Conservation (phyloP, 495 filamentous ascomycete species). For the Tuber borchii region DNA sequence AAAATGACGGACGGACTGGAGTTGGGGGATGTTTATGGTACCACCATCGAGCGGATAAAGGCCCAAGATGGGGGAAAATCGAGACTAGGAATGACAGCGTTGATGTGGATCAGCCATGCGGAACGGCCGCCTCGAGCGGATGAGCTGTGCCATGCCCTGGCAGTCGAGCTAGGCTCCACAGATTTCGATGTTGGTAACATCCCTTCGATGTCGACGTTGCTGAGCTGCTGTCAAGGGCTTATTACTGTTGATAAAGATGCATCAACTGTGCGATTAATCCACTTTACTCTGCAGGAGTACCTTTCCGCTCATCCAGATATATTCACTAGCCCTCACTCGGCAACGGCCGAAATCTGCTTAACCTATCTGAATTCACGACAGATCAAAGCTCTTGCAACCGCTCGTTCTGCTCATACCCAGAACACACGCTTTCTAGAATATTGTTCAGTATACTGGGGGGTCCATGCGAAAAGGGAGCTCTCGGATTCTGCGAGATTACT, state of each 20-base stretch:
- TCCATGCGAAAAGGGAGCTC: background rate
- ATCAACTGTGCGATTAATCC: no score
- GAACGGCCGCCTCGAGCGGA: no score
- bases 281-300: background rate
- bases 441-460: background rate
- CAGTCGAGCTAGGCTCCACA: no score
- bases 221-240: no score
- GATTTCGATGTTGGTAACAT: no score
- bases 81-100: background rate
- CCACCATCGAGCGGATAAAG: background rate
- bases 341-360: background rate
- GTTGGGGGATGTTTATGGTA: no score
- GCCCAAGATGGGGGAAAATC: background rate
- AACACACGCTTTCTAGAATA: background rate
- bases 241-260: no score
- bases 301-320: background rate
- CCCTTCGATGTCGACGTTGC: no score
- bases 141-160: no score
- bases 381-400: background rate
- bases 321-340: background rate
- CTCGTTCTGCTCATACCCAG: no score
- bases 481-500: background rate
- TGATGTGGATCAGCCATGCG: no score
- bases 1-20: no score
- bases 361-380: background rate